Evolutionary conservation across 495 filamentous ascomycete species (phyloP), one percentile per base, ranked within the genome.

Genomic region (Penicillium argentinense): DNA sequence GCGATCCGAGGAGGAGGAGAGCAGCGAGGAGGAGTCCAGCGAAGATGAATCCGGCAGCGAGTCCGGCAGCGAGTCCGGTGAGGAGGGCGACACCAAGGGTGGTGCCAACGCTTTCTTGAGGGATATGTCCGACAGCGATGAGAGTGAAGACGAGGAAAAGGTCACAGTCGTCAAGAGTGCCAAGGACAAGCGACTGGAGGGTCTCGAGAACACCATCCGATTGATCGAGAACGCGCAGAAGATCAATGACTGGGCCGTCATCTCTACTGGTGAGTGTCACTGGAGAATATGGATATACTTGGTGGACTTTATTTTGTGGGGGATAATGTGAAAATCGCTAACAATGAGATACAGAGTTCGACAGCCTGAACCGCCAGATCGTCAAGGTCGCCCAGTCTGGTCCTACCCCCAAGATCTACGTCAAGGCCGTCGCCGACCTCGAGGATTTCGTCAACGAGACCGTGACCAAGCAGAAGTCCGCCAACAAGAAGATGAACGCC

Each of bases 401-500:
- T 47, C 84, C 85, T 53, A 77, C 81, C 22, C 95, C 95, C 11
- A 96, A 91, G 73, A 63, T 87, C 41, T 99, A 96, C 69, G 80
- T 99, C 72, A 91, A 91, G 76, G 82, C 86, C 52, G 83, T 99
- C 56, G 84, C 92, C 51, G 92, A 97, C 57, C 75, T 99, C 32
- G 95, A 99, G 73, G 92, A 96, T 64, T 85, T 87, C 66, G 87
- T 96, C 83, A 91, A 90, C 65, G 95, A 97, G 72, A 86, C 91
- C 12, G 80, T 91, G 46, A 79, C 86, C 59, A 96, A 96, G 75
- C 89, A 96, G 67, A 99, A 97, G 75, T 86, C 92, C 51, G 85
- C 90, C 5, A 85, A 87, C 39, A 96, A 95, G 83, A 97, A 97
- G 79, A 95, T 97, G 91, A 99, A 97, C 68, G 89, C 92, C 29